Conservation (phyloP, 148 eudicot genomes). For the Rhododendron griersonianum region DNA sequence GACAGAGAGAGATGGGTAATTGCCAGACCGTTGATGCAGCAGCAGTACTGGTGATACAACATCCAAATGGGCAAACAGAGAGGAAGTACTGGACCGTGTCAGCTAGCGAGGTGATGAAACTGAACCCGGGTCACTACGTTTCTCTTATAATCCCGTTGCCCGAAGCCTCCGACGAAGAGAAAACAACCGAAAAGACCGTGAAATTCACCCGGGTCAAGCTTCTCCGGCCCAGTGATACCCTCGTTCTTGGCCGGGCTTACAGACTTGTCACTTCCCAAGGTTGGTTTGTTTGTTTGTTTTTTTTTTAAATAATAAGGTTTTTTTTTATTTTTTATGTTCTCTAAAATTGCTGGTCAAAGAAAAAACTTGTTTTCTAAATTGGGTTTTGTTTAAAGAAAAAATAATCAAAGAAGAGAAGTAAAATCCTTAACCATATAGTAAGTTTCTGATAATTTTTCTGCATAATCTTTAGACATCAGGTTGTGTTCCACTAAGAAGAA, state of each 20-base stretch:
- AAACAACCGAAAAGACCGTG: conserved; percentile 35
- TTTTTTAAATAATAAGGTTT: no score
- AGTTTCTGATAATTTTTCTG: not conserved
- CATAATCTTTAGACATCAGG: not conserved
- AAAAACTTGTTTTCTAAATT: not conserved
- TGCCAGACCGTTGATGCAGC: conserved; percentile 97
- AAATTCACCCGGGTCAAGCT: conserved; percentile 85
- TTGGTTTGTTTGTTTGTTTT: conserved; percentile 9
- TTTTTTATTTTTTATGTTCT: no score
- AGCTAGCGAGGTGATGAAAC: conserved; percentile 74
- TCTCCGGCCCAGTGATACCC: conserved; percentile 71
- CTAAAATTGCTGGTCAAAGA: no score
- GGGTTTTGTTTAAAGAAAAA: not conserved
- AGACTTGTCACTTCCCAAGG: conserved; percentile 91
- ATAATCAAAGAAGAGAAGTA: not conserved
- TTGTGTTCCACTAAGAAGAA: no score
- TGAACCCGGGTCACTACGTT: conserved; percentile 88
- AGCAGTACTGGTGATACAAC: conserved; percentile 89
- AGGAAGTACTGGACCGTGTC: conserved; percentile 70
- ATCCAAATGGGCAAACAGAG: conserved; percentile 72
- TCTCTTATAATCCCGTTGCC: conserved; percentile 83
- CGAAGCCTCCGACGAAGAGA: conserved; percentile 14
- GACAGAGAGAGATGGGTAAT: conserved; percentile 70
- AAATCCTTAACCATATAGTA: not conserved
- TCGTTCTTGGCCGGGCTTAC: conserved; percentile 81